A percentile compares a stretch with the other conserved stretches of the same genome.
Conservation (phyloP, 129 eudicot species). For the Kitagawia praeruptora region DNA sequence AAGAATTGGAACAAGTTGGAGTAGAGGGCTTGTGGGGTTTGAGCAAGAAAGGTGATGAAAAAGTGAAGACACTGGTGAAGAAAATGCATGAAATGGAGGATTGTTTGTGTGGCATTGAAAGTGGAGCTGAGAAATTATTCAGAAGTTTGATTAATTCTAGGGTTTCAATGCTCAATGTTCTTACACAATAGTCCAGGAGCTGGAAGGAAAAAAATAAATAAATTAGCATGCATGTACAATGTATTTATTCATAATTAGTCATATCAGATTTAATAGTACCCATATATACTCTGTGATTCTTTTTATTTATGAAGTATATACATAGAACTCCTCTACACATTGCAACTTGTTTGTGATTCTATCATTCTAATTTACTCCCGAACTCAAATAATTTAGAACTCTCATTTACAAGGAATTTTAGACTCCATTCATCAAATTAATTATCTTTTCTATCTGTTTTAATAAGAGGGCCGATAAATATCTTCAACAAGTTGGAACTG, state of each 20-base stretch:
- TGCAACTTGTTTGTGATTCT: neutral
- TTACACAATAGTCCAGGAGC: constrained; percentile 2
- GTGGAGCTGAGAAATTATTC: constrained; percentile 2
- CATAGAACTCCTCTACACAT: neutral
- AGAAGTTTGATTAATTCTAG: constrained; percentile 8
- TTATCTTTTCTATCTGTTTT: neutral
- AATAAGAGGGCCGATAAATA: neutral
- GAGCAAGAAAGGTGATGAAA: constrained; percentile 29
- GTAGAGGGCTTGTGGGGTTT: constrained; percentile 19
- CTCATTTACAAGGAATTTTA: neutral
- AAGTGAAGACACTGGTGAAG: constrained; percentile 17
- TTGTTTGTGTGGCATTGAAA: constrained; percentile 7
- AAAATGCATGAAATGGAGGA: constrained; percentile 11
- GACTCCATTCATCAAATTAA: neutral
- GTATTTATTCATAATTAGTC: neutral
- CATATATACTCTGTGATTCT: neutral
- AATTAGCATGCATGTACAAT: neutral
- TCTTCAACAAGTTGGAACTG: neutral
- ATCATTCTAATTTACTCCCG: neutral
- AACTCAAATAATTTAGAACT: neutral
- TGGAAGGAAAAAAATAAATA: neutral
- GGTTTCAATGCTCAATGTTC: constrained; percentile 14
- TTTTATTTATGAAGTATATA: neutral
- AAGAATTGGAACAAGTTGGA: constrained; percentile 27
- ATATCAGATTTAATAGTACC: neutral